Conservation (phyloP, 352 stramenopile genomes). For the Globisporangium uncinulatum region DNA sequence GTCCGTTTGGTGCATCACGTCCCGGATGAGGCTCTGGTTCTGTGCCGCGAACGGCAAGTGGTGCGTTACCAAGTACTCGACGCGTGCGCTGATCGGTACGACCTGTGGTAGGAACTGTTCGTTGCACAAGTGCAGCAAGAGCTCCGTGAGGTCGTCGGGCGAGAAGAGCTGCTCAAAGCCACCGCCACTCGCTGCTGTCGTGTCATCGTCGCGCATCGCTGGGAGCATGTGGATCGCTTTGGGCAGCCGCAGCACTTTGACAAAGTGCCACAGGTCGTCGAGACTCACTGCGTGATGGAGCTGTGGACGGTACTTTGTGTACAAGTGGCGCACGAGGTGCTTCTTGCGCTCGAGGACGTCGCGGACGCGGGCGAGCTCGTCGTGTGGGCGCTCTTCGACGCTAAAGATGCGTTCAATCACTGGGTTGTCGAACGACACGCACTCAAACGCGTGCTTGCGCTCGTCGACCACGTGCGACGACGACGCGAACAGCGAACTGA, state of each 20-base stretch:
- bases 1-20: constrained; percentile 44
- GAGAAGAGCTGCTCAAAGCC: constrained; percentile 57
- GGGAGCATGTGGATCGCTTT: constrained; percentile 57
- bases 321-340: constrained; percentile 46
- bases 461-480: constrained; percentile 18
- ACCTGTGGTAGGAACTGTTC: constrained; percentile 68
- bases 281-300: constrained; percentile 45
- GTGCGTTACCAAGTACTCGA: constrained; percentile 50
- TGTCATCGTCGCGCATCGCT: constrained; percentile 48
- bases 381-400: constrained; percentile 40
- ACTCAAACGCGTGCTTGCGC: constrained; percentile 51
- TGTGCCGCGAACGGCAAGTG: constrained; percentile 47
- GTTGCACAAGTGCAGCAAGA: constrained; percentile 67
- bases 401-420: constrained; percentile 53
- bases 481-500: background rate
- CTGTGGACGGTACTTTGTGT: constrained; percentile 34
- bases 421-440: constrained; percentile 47
- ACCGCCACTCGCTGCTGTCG: constrained; percentile 18
- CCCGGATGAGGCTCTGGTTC: constrained; percentile 48
- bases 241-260: constrained; percentile 53
- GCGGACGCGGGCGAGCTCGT: constrained; percentile 39
- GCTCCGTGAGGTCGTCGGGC: constrained; percentile 50
- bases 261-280: constrained; percentile 64
- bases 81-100: constrained; percentile 39
- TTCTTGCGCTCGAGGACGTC: constrained; percentile 48